Base-by-base conservation (phyloP, 352 stramenopile genomes). In the Proteromonas lacertae region DNA sequence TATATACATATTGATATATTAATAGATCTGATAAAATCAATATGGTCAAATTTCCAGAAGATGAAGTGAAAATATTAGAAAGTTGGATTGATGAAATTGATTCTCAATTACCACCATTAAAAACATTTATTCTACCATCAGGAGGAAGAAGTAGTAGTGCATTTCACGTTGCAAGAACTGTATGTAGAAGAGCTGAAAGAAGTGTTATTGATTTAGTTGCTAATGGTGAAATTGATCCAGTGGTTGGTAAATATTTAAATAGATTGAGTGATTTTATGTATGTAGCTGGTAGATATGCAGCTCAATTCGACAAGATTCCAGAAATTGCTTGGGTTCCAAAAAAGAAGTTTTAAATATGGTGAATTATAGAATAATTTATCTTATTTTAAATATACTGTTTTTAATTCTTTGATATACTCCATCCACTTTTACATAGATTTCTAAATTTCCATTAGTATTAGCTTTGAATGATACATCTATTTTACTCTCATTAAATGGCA, bases 251-350 rank as follows among this genome's bases (percentile, higher is more conserved):
- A 10, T 28, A 28, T 10, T 28, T 28, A 28, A 28, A 28, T 28
- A 28, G 24, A 10, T 28, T 39, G 9, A 39, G 34, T 31, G 34
- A 39, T n/a, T 39, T 39, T 31, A 14, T 39, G 4, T 39, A 31
- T 31, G 34, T 31, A 7, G 34, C 34, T 14, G 14, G 3, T 2
- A 4, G 34, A 10, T 13, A 3, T 22, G 34, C 34, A 31, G 14
- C 34, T n/a, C n/a, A n/a, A n/a, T n/a, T n/a, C n/a, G n/a, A n/a
- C n/a, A n/a, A n/a, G n/a, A n/a, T n/a, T n/a, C n/a, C n/a, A n/a
- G n/a, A n/a, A n/a, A n/a, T n/a, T n/a, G n/a, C n/a, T n/a, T n/a
- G n/a, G n/a, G n/a, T n/a, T n/a, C n/a, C n/a, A n/a, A n/a, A n/a
- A n/a, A n/a, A n/a, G n/a, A n/a, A n/a, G n/a, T n/a, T n/a, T n/a